Evolutionary conservation across 345 rosid genomes (phyloP).

Genomic region (Ceriops tagal): DNA sequence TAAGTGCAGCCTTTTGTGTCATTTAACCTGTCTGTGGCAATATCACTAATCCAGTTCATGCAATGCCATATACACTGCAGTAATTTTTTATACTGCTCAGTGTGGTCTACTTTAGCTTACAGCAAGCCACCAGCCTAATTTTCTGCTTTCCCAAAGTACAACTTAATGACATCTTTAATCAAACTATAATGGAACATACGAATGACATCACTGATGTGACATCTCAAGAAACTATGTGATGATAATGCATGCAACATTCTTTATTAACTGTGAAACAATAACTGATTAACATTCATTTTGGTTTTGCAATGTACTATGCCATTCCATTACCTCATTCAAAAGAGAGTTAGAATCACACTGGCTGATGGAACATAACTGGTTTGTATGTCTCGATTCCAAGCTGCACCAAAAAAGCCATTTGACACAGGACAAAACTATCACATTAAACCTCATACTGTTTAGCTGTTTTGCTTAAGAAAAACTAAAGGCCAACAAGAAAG

Average conservation of each 20-base stretch:
- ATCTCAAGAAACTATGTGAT: too few relatives aligned
- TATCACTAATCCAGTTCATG: too few relatives aligned
- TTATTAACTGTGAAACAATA: neutral
- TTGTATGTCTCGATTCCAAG: slow-evolving; percentile 81
- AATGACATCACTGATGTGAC: too few relatives aligned
- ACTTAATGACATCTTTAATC: too few relatives aligned
- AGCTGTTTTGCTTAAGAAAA: too few relatives aligned
- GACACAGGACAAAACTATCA: neutral
- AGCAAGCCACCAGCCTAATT: too few relatives aligned
- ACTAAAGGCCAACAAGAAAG: neutral
- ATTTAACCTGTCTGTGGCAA: neutral
- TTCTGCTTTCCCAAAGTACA: too few relatives aligned
- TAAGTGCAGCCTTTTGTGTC: neutral
- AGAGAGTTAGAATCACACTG: slow-evolving; percentile 87
- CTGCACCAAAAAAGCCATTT: slow-evolving; percentile 34
- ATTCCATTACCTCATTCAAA: slow-evolving; percentile 64
- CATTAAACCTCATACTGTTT: neutral
- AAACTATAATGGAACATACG: too few relatives aligned
- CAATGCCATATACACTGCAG: too few relatives aligned
- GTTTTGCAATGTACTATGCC: neutral
- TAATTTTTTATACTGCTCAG: too few relatives aligned
- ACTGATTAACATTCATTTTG: neutral
- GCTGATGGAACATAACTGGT: slow-evolving; percentile 92
- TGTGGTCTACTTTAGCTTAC: too few relatives aligned
- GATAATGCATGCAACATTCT: neutral